Evolutionary conservation across 768 basidiomycete genomes (phyloP).

Genomic region (Rubroboletus pulcherrimus): DNA sequence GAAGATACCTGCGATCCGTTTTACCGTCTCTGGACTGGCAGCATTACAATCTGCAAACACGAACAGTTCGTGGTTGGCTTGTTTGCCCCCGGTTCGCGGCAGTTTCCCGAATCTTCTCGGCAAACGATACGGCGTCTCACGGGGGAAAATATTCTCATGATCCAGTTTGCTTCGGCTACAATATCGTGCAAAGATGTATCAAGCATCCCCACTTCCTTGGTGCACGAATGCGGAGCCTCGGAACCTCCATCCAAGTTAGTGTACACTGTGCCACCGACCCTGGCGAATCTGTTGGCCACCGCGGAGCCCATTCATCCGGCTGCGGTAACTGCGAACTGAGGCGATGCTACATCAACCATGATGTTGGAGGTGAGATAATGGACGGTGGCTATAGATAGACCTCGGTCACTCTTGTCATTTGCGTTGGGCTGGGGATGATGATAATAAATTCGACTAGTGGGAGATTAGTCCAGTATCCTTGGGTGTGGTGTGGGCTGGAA

Average conservation of each 20-base stretch:
- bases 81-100: background rate
- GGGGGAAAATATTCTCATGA: conserved; percentile 62
- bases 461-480: background rate
- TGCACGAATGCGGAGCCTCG: conserved; percentile 45
- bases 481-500: conserved; percentile 10
- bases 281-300: conserved; percentile 45
- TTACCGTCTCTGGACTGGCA: conserved; percentile 48
- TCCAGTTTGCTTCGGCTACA: conserved; percentile 36
- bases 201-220: conserved; percentile 48
- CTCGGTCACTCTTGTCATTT: conserved; percentile 5
- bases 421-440: background rate
- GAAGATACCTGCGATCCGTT: conserved; percentile 46
- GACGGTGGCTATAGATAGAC: conserved; percentile 8
- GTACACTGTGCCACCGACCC: conserved; percentile 49
- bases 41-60: conserved; percentile 59
- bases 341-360: conserved; percentile 13
- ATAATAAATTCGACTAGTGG: background rate
- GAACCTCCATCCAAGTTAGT: conserved; percentile 55
- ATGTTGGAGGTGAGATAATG: conserved; percentile 7
- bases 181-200: conserved; percentile 39
- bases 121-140: conserved; percentile 45
- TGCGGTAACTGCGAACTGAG: conserved; percentile 46
- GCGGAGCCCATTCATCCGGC: conserved; percentile 60
- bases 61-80: conserved; percentile 8
- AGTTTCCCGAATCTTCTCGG: conserved; percentile 28